Evolutionary conservation across 1,284 basidiomycete species (phyloP).

Genomic region (Cutaneotrichosporon dermatis): DNA sequence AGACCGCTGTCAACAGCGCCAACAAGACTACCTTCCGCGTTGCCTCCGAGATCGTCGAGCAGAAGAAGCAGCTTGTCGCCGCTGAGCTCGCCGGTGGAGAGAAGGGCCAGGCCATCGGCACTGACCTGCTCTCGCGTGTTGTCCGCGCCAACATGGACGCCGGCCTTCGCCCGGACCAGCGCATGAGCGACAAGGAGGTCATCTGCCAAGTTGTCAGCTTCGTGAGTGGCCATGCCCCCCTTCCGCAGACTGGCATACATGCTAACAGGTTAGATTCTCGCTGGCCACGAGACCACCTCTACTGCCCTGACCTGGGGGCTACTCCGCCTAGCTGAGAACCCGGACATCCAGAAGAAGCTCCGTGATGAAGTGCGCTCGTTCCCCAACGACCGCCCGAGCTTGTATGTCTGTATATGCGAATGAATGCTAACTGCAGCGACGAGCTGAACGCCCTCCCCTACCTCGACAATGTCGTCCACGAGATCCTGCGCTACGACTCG

Average conservation of each 20-base stretch:
- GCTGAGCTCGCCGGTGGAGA: slow-evolving; percentile 8
- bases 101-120: slow-evolving; percentile 51
- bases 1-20: background rate
- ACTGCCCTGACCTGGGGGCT: slow-evolving; percentile 68
- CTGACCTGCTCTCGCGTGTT: slow-evolving; percentile 12
- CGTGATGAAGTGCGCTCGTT: slow-evolving; percentile 54
- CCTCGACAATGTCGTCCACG: slow-evolving; percentile 63
- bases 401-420: background rate
- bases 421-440: background rate
- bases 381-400: slow-evolving; percentile 36
- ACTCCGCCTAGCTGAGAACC: slow-evolving; percentile 59
- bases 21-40: background rate
- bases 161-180: slow-evolving; percentile 55
- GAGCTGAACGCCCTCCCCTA: slow-evolving; percentile 53
- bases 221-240: slow-evolving; percentile 44
- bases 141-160: slow-evolving; percentile 59
- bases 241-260: too few species aligned
- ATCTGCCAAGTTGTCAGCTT: slow-evolving; percentile 72
- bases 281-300: slow-evolving; percentile 72
- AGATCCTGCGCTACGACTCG: slow-evolving; percentile 62
- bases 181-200: slow-evolving; percentile 63
- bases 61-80: background rate
- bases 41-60: background rate
- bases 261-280: slow-evolving; percentile 30
- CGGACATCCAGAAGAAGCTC: slow-evolving; percentile 57